These are phyloP conservation scores for Wickerhamiella allomyrinae DNA, from an alignment of 805 yeast species.

Conservation along the genomic window DNA sequence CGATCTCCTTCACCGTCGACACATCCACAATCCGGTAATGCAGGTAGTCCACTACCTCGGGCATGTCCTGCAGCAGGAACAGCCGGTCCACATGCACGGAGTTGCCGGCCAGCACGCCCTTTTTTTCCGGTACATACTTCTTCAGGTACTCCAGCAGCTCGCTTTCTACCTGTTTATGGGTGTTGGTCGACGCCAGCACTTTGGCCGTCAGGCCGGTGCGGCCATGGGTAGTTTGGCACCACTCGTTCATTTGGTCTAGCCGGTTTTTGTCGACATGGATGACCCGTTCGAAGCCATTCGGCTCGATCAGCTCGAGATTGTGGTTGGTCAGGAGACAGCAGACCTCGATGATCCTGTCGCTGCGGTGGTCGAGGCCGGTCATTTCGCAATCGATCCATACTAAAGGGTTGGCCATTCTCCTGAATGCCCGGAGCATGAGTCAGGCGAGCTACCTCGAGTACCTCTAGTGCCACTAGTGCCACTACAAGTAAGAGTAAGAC, in stretches of 20 bases:
- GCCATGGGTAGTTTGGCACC: conserved; percentile 81
- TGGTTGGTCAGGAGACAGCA: conserved; percentile 86
- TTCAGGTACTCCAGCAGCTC: conserved; percentile 52
- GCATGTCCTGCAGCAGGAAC: conserved; percentile 75
- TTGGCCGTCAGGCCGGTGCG: conserved; percentile 58
- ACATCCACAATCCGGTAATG: conserved; percentile 83
- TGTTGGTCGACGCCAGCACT: conserved; percentile 41
- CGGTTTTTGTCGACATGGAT: conserved; percentile 48
- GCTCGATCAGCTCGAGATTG: conserved; percentile 51
- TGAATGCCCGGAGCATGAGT: neutral
- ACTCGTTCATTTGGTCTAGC: conserved; percentile 65
- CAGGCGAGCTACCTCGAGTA: neutral
- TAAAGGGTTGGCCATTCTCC: conserved; percentile 23
- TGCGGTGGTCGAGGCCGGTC: conserved; percentile 69
- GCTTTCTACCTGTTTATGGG: conserved; percentile 44
- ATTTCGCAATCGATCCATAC: conserved; percentile 98
- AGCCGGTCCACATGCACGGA: conserved; percentile 82
- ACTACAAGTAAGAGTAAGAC: no score
- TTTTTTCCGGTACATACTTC: conserved; percentile 37
- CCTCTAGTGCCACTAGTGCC: no score
- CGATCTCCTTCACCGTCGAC: conserved; percentile 69
- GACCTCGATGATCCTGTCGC: conserved; percentile 81
- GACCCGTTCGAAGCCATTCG: conserved; percentile 63
- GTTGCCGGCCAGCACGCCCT: conserved; percentile 79
- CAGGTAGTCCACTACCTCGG: conserved; percentile 40